Percentiles rank a stretch among this genome's conserved stretches.
phyloP scores from a whole-genome alignment of 1,284 basidiomycete species.

The Melampsora abietis-canadensis region DNA sequence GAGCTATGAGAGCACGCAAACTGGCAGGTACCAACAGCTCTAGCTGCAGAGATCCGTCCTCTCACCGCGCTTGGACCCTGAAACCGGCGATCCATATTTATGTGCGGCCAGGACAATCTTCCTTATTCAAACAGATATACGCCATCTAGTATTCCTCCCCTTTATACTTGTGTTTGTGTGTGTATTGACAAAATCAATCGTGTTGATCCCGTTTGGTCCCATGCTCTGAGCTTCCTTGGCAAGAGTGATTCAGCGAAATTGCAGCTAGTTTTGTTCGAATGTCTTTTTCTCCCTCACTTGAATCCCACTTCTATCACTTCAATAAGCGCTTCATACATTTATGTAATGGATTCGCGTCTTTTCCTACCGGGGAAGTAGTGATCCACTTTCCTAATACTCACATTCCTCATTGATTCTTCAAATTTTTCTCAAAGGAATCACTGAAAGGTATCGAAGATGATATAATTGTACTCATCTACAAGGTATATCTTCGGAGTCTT shows the following conservation, averaged over 20 bases:
- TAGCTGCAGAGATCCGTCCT: conserved; percentile 4
- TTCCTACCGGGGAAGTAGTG: not conserved
- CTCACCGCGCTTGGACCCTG: conserved; percentile 1
- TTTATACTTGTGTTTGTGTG: not conserved
- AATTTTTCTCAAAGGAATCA: not conserved
- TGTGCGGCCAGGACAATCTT: conserved; percentile 10
- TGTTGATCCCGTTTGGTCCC: not conserved
- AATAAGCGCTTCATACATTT: not conserved
- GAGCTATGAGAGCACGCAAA: not conserved
- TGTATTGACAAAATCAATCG: not conserved
- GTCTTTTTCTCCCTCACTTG: not conserved
- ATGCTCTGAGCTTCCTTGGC: not conserved
- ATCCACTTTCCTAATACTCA: conserved; percentile 1
- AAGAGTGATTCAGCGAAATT: no score
- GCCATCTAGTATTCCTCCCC: not conserved
- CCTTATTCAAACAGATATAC: not conserved
- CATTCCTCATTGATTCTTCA: not conserved
- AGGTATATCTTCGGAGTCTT: not conserved
- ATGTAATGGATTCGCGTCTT: not conserved
- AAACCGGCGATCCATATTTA: not conserved
- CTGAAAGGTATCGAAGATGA: not conserved
- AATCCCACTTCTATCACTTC: not conserved
- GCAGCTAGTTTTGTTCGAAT: not conserved
- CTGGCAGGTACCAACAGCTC: not conserved
- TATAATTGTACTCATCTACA: not conserved